Conservation (phyloP, 2,329 filamentous ascomycete species). For the Gaeumannomyces tritici region DNA sequence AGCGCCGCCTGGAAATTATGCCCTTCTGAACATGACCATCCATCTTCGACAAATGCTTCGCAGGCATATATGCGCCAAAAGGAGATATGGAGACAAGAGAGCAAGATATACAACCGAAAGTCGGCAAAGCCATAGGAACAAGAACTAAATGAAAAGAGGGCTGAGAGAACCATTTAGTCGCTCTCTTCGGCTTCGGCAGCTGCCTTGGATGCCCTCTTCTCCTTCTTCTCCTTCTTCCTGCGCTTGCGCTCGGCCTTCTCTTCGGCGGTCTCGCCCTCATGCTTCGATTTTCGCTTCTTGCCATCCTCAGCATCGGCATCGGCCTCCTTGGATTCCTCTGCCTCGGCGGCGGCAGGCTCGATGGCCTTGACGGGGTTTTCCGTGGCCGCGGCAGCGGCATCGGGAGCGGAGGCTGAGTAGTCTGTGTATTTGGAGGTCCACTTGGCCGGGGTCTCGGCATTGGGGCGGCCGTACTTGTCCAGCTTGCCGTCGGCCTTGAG, state of each 20-base stretch:
- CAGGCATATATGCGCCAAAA: neutral
- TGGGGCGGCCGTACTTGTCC: slow-evolving; percentile 91
- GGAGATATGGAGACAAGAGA: neutral
- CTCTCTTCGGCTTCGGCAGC: slow-evolving; percentile 11
- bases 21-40: neutral
- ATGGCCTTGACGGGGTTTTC: slow-evolving; percentile 26
- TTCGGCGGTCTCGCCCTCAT: slow-evolving; percentile 65
- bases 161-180: slow-evolving; percentile 8
- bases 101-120: neutral
- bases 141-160: neutral
- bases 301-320: slow-evolving; percentile 40
- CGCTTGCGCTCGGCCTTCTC: slow-evolving; percentile 37
- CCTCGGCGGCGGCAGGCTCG: slow-evolving; percentile 16
- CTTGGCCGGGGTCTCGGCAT: slow-evolving; percentile 86
- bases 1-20: neutral
- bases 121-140: neutral
- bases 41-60: neutral
- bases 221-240: slow-evolving; percentile 22
- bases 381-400: slow-evolving; percentile 29
- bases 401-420: slow-evolving; percentile 52
- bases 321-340: slow-evolving; percentile 24
- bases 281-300: slow-evolving; percentile 70
- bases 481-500: slow-evolving; percentile 97
- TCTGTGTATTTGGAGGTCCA: slow-evolving; percentile 94
- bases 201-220: slow-evolving; percentile 14